Percentiles rank a stretch among this genome's conserved stretches.
Evolutionary conservation across 2,329 filamentous ascomycete species (phyloP).

Genomic region (Paecilomyces formosus): DNA sequence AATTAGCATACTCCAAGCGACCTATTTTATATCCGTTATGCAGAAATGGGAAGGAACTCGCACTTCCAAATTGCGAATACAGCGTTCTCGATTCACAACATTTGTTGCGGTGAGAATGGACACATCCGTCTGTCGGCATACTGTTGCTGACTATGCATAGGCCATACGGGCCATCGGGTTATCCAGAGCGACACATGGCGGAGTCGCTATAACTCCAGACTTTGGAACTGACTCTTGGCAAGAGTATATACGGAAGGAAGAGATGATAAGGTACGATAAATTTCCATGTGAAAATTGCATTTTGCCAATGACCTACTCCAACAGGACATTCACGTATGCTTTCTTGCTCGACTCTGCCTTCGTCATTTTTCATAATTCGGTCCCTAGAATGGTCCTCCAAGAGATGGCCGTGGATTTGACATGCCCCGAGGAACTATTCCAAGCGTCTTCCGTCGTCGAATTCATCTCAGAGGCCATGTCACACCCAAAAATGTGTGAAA

Average conservation of each 20-base stretch:
- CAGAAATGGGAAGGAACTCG: not conserved
- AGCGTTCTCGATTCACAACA: not conserved
- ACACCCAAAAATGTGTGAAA: not conserved
- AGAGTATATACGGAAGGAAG: not conserved
- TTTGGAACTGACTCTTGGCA: not conserved
- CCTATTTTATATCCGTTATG: not conserved
- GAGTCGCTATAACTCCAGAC: not conserved
- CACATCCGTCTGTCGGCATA: no score
- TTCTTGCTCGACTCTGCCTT: constrained; percentile 5
- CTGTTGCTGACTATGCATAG: not conserved
- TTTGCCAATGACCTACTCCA: not conserved
- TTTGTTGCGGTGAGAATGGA: not conserved
- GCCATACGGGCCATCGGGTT: not conserved
- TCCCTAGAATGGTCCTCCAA: constrained; percentile 6
- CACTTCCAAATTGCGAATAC: not conserved
- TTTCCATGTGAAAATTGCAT: not conserved
- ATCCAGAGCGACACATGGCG: not conserved
- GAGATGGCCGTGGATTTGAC: constrained; percentile 5
- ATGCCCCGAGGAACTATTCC: not conserved
- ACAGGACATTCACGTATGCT: constrained; percentile 1
- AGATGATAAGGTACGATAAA: not conserved
- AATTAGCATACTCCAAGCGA: not conserved
- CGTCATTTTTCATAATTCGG: constrained; percentile 8
- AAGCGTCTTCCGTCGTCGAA: not conserved
- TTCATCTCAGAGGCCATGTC: not conserved